A percentile compares a stretch with the other conserved stretches of the same genome.
phyloP scores from a whole-genome alignment of 257 asterid genomes.

The Solanum phureja region DNA sequence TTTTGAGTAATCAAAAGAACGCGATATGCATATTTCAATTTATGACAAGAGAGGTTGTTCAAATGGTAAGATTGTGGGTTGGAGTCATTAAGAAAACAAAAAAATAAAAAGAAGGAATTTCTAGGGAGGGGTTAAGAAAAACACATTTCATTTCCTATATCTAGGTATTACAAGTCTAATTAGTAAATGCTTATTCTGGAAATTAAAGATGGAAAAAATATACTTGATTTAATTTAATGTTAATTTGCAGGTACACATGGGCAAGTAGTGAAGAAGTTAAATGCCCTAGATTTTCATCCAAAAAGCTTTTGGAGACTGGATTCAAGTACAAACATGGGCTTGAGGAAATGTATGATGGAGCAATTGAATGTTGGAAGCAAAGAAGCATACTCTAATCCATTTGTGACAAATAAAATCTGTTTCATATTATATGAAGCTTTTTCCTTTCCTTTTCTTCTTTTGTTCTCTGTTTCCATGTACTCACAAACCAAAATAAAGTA shows the following conservation, averaged over 20 bases:
- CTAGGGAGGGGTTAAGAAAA: neutral
- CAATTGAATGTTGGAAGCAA: constrained; percentile 33
- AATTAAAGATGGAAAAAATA: neutral
- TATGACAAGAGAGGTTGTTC: no score
- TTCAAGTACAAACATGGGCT: constrained; percentile 38
- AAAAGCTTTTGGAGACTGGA: constrained; percentile 38
- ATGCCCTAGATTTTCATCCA: constrained; percentile 20
- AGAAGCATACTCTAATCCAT: constrained; percentile 8
- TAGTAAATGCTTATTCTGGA: neutral
- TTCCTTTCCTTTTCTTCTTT: neutral
- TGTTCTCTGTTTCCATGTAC: neutral
- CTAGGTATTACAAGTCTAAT: neutral
- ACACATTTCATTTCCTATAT: neutral
- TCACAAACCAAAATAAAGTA: neutral
- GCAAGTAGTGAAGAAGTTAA: constrained; percentile 21
- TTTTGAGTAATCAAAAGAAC: neutral
- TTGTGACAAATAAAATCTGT: neutral
- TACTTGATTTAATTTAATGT: neutral
- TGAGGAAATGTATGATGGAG: constrained; percentile 47
- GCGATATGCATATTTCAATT: no score
- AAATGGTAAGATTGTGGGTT: no score
- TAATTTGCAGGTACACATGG: constrained; percentile 3
- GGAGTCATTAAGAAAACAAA: no score
- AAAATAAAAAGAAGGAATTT: neutral
- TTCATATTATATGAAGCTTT: neutral